phyloP scores from a whole-genome alignment of 345 rosid genomes.

The Rhizophora mangle region DNA sequence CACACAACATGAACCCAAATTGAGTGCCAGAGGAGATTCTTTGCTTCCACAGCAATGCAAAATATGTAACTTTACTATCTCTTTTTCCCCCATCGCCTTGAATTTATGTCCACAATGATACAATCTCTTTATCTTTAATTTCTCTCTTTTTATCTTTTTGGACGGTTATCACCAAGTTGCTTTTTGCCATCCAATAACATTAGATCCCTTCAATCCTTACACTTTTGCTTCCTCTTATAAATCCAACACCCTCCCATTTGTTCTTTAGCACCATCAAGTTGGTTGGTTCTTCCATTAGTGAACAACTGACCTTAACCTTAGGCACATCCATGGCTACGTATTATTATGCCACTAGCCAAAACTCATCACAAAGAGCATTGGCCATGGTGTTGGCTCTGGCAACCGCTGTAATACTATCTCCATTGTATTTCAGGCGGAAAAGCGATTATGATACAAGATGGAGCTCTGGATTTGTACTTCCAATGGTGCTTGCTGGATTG shows the following conservation, averaged over 20 bases:
- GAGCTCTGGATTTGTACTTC: conserved; percentile 53
- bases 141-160: conserved; percentile 34
- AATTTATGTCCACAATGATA: background rate
- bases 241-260: background rate
- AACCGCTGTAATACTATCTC: conserved; percentile 47
- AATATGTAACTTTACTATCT: conserved; percentile 8
- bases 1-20: conserved; percentile 20
- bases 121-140: background rate
- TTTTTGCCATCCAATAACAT: conserved; percentile 19
- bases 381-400: conserved; percentile 62
- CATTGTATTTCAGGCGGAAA: conserved; percentile 34
- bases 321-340: conserved; percentile 32
- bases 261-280: too few species aligned
- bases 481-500: conserved; percentile 51
- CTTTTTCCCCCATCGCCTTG: background rate
- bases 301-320: background rate
- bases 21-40: conserved; percentile 21
- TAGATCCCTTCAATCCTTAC: conserved; percentile 27
- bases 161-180: conserved; percentile 26
- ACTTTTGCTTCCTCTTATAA: conserved; percentile 22
- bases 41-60: conserved; percentile 29
- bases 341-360: conserved; percentile 5
- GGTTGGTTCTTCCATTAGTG: background rate
- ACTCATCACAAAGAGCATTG: conserved; percentile 45
- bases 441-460: conserved; percentile 33